A percentile compares a stretch with the other conserved stretches of the same genome.
Conservation (phyloP, 352 stramenopile genomes). For the Globisporangium takayamanum region DNA sequence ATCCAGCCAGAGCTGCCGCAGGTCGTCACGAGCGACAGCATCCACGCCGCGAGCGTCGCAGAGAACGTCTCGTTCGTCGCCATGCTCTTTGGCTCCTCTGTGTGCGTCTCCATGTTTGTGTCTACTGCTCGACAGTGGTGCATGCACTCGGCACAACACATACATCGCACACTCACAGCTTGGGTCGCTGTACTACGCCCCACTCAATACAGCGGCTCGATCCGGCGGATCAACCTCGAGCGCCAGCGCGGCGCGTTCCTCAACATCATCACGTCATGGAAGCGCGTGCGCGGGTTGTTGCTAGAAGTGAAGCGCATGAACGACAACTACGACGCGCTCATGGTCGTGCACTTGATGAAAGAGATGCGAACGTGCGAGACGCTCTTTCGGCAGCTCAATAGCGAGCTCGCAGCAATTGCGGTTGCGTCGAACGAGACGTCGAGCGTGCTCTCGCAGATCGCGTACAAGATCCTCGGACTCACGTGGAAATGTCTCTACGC, state of each 20-base stretch:
- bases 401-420: slow-evolving; percentile 49
- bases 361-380: slow-evolving; percentile 75
- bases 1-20: slow-evolving; percentile 60
- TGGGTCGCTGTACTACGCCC: not conserved
- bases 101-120: slow-evolving; percentile 23
- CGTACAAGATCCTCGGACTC: slow-evolving; percentile 58
- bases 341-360: slow-evolving; percentile 70
- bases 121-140: not conserved
- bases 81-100: slow-evolving; percentile 69
- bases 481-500: slow-evolving; percentile 57
- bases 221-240: slow-evolving; percentile 52
- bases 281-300: slow-evolving; percentile 54
- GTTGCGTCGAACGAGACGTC: slow-evolving; percentile 72
- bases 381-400: slow-evolving; percentile 70
- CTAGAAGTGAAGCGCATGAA: slow-evolving; percentile 25
- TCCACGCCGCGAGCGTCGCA: slow-evolving; percentile 45
- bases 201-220: slow-evolving; percentile 21
- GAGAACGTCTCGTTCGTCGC: slow-evolving; percentile 78
- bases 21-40: slow-evolving; percentile 68
- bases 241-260: slow-evolving; percentile 56
- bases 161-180: not conserved
- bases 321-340: slow-evolving; percentile 58
- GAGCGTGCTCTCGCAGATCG: slow-evolving; percentile 53
- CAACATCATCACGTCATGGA: slow-evolving; percentile 71
- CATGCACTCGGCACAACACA: not conserved